phyloP scores from a whole-genome alignment of 495 filamentous ascomycete genomes.

The Chaetomium cochliodes region DNA sequence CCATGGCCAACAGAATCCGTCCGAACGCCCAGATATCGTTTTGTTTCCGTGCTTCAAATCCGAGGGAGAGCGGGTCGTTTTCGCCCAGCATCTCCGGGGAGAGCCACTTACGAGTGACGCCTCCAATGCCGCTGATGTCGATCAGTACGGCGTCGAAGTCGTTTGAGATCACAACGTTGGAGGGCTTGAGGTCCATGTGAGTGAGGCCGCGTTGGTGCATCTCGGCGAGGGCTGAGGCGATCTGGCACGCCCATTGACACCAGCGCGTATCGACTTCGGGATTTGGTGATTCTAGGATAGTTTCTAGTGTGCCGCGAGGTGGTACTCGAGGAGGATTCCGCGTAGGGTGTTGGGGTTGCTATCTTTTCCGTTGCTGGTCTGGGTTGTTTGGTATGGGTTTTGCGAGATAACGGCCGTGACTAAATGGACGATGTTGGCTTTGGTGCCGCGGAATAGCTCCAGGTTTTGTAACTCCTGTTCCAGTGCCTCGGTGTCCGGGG shows the following conservation, averaged over 20 bases:
- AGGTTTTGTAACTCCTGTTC: conserved; percentile 13
- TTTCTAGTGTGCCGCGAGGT: conserved; percentile 2
- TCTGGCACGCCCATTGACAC: conserved; percentile 34
- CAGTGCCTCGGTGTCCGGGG: conserved; percentile 1
- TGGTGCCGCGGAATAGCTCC: background rate
- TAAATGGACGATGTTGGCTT: conserved; percentile 1
- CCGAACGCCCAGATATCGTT: conserved; percentile 10
- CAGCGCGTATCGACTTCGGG: conserved; percentile 4
- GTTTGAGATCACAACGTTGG: conserved; percentile 36
- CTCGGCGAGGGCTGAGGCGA: conserved; percentile 27
- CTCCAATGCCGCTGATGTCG: conserved; percentile 38
- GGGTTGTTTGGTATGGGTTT: conserved; percentile 3
- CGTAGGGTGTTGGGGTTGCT: background rate
- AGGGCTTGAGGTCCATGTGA: conserved; percentile 42
- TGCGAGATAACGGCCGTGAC: background rate
- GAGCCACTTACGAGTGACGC: conserved; percentile 34
- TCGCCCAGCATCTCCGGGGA: conserved; percentile 17
- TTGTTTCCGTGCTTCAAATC: background rate
- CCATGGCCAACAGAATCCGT: background rate
- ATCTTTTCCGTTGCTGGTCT: background rate
- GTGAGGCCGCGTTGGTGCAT: conserved; percentile 33
- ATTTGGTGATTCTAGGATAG: background rate
- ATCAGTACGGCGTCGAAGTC: conserved; percentile 35
- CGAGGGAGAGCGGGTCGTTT: background rate
- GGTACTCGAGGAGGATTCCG: conserved; percentile 11